Base-by-base conservation (phyloP, 2,329 filamentous ascomycete genomes). In the Calonectria crousiana region DNA sequence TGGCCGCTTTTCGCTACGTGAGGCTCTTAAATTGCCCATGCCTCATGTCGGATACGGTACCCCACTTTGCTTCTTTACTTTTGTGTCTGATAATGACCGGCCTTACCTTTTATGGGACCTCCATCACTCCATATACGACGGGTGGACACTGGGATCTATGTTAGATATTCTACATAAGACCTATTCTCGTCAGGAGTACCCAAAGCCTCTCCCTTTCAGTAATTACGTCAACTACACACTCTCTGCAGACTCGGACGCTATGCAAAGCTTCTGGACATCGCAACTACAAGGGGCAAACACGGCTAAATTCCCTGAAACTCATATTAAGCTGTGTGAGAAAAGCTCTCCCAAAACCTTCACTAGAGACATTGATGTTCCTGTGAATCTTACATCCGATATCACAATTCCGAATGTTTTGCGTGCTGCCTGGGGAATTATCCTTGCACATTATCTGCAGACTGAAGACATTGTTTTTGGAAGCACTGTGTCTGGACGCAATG, bases 401-500 rank as follows among this genome's bases (percentile, higher is more conserved):
- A 69, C 67, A 10, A 51, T 51, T 36, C 38, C 67, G 16, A 69
- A 30, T 18, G 11, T 70, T 49, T 23, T 70, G 10, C 68, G 56
- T 16, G 68, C 30, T 11, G 68, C 68, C 23, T 70, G 68, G 68
- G 68, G 30, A 41, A 18, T 64, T 13, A n/a, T 70, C 3, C 13
- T 70, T 18, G 38, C 68, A 28, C 38, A 51, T 9, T 70, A 64
- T 30, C 32, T 78, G 1, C 77, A 81, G 1, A 71, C 72, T 0
- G 58, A 83, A 16, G 65, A 67, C 26, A 18, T 67, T 32, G 49
- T 67, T 3, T 67, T 67, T 32, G 65, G 65, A 51, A 53, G 34
- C 47, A 67, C 65, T 38, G 49, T 67, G 16, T 67, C 67, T n/a
- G 67, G 67, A 20, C 67, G 67, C 10, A 47, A 69, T 41, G 67